Percentiles rank a stretch among this genome's conserved stretches.
phyloP scores from a whole-genome alignment of 805 yeast species.

The Yarrowia yakushimensis region DNA sequence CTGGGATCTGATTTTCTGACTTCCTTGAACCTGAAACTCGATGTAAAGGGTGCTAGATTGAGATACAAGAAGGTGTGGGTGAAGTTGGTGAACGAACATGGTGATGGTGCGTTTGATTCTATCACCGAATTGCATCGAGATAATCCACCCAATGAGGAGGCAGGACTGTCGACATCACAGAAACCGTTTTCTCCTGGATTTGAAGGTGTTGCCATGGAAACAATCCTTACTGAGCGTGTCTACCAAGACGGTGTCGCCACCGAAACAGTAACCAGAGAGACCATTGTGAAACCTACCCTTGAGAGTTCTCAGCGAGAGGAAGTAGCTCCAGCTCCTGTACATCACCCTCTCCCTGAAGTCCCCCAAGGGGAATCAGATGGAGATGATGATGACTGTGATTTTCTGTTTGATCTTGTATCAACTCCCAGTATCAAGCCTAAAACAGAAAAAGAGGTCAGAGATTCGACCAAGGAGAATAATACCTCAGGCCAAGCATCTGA shows the following conservation, averaged over 20 bases:
- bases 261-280: neutral
- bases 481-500: neutral
- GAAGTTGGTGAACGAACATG: neutral
- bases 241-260: slow-evolving; percentile 9
- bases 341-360: neutral
- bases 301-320: neutral
- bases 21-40: neutral
- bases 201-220: neutral
- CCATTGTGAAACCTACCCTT: neutral
- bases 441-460: neutral
- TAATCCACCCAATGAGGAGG: neutral
- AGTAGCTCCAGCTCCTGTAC: neutral
- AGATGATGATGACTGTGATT: slow-evolving; percentile 9
- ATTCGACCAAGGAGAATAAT: neutral
- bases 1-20: neutral
- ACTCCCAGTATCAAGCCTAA: slow-evolving; percentile 3
- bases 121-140: neutral
- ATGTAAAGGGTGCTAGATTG: slow-evolving; percentile 8
- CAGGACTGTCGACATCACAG: neutral
- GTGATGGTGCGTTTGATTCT: slow-evolving; percentile 4
- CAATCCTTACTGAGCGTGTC: slow-evolving; percentile 1
- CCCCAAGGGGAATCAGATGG: neutral
- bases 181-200: neutral
- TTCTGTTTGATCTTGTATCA: slow-evolving; percentile 1
- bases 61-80: slow-evolving; percentile 15